These are phyloP conservation scores for Tubosaeta sp. DNA, from an alignment of 768 basidiomycete species.

Conservation along the genomic window DNA sequence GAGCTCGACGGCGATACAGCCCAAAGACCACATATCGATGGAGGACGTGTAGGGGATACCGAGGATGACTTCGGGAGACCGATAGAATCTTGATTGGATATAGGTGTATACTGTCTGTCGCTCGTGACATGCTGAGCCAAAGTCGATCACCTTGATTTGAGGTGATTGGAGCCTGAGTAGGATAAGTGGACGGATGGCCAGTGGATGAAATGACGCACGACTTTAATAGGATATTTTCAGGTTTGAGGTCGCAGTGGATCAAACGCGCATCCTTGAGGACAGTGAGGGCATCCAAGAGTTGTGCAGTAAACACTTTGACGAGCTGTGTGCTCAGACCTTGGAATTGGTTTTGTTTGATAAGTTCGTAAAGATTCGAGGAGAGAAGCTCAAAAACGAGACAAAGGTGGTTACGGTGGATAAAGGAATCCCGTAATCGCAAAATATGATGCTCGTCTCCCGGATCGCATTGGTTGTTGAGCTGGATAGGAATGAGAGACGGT, in stretches of 20 bases:
- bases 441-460: conserved; percentile 96
- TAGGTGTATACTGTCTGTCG: conserved; percentile 99
- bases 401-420: conserved; percentile 93
- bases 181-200: neutral
- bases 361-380: conserved; percentile 95
- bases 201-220: conserved; percentile 49
- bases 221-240: conserved; percentile 96
- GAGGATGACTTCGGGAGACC: conserved; percentile 94
- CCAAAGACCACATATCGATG: conserved; percentile 99
- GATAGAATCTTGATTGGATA: conserved; percentile 98
- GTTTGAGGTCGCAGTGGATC: conserved; percentile 98
- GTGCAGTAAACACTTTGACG: conserved; percentile 97
- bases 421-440: conserved; percentile 88
- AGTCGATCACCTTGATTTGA: conserved; percentile 98
- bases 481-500: neutral
- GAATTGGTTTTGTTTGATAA: conserved; percentile 99
- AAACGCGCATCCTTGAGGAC: conserved; percentile 92
- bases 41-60: conserved; percentile 91
- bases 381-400: conserved; percentile 98
- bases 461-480: conserved; percentile 95
- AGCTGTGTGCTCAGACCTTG: conserved; percentile 94
- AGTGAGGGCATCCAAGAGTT: conserved; percentile 87
- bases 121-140: conserved; percentile 98
- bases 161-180: conserved; percentile 81
- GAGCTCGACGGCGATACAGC: conserved; percentile 97